Evolutionary conservation across 2,329 filamentous ascomycete genomes (phyloP).

Genomic region (Fusarium goolgardi): DNA sequence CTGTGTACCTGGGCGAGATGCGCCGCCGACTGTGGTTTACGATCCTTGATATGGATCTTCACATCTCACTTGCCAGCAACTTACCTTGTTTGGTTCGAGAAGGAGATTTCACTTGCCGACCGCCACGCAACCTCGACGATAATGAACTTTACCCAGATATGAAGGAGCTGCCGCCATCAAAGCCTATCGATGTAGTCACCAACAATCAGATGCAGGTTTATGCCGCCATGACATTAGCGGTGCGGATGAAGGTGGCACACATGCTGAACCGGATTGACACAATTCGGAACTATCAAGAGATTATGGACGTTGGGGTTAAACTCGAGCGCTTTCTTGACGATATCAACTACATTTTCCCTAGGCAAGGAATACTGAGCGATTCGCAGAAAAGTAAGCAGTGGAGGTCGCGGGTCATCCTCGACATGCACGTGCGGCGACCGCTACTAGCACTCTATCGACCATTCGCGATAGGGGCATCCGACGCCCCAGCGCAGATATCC

Average conservation of each 20-base stretch:
- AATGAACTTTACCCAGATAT: conserved; percentile 61
- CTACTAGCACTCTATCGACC: conserved; percentile 66
- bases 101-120: conserved; percentile 64
- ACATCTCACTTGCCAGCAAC: conserved; percentile 64
- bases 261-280: conserved; percentile 64
- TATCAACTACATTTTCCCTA: conserved; percentile 64
- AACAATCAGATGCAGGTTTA: conserved; percentile 67
- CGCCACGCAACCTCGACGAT: conserved; percentile 66
- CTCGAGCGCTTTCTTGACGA: conserved; percentile 66
- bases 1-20: conserved; percentile 64
- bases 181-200: conserved; percentile 64
- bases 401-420: conserved; percentile 62
- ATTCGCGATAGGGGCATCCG: conserved; percentile 63
- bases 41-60: conserved; percentile 67
- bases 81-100: conserved; percentile 64
- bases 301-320: conserved; percentile 65
- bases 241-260: conserved; percentile 62
- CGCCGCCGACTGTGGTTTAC: conserved; percentile 67
- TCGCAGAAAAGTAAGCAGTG: conserved; percentile 62
- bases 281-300: conserved; percentile 64
- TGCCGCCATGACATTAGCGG: conserved; percentile 61
- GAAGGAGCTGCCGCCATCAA: conserved; percentile 60
- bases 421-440: conserved; percentile 66
- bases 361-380: conserved; percentile 57
- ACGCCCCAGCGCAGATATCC: conserved; percentile 63